These are phyloP conservation scores for Pythium myriotylum DNA, from an alignment of 352 stramenopile species.

Conservation along the genomic window DNA sequence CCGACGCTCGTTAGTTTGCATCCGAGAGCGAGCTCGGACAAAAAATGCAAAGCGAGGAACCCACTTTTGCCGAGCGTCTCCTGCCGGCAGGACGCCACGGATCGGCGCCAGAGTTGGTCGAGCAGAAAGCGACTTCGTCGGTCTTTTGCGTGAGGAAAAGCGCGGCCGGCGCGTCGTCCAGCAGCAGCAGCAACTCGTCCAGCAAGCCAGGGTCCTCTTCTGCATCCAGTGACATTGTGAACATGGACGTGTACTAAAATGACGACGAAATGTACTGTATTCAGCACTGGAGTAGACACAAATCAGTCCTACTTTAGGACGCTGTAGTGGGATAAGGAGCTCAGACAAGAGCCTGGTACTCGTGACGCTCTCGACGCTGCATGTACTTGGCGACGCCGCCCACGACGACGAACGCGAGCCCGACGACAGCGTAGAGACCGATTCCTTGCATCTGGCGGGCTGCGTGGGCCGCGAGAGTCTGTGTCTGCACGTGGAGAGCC, in stretches of 20 bases:
- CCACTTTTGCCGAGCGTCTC: neutral
- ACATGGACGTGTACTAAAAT: no score
- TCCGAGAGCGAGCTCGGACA: no score
- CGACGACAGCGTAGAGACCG: constrained; percentile 8
- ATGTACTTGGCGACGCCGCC: constrained; percentile 23
- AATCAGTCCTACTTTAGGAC: neutral
- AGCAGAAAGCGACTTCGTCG: no score
- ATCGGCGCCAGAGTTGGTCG: neutral
- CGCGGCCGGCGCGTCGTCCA: constrained; percentile 1
- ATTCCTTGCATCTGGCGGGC: neutral
- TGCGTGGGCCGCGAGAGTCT: neutral
- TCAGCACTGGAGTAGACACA: neutral
- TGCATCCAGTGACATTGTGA: no score
- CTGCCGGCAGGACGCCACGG: neutral
- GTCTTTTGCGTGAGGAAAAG: no score
- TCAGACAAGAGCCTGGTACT: constrained; percentile 23
- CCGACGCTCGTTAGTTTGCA: no score
- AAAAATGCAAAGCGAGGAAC: neutral
- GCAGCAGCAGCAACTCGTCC: constrained; percentile 1
- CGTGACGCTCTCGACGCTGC: constrained; percentile 8
- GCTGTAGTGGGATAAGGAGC: neutral
- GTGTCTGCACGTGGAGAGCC: neutral
- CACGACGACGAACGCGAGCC: constrained; percentile 10
- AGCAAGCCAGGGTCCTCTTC: neutral
- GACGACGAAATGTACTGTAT: neutral